Evolutionary conservation across 2,329 filamentous ascomycete species (phyloP).

Genomic region (Diaporthe ilicicola): DNA sequence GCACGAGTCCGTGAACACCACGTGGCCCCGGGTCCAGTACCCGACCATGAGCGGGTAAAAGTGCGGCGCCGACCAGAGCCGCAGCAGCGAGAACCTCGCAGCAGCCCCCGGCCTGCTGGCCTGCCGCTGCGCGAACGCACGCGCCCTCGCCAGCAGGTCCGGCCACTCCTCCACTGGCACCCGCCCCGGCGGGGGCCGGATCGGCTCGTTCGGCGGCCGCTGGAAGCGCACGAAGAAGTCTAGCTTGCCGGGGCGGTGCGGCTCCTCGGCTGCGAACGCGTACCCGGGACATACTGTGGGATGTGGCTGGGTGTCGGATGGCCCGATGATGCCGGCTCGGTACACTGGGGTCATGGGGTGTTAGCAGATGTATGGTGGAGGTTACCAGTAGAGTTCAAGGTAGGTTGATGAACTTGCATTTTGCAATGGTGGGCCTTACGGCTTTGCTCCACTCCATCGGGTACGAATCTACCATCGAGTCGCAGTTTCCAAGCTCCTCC

Average conservation of each 20-base stretch:
- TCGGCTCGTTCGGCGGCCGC: constrained; percentile 3
- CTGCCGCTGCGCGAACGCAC: constrained; percentile 21
- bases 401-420: neutral
- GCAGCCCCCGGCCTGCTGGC: constrained; percentile 38
- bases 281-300: constrained; percentile 43
- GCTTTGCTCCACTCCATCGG: neutral
- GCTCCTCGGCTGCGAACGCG: constrained; percentile 48
- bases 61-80: constrained; percentile 56
- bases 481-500: neutral
- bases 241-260: constrained; percentile 41
- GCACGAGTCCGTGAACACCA: constrained; percentile 51
- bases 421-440: constrained; percentile 3
- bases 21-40: constrained; percentile 43
- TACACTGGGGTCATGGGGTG: constrained; percentile 46
- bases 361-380: neutral
- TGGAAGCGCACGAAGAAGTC: constrained; percentile 57
- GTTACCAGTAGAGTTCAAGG: neutral
- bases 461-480: neutral
- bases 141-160: constrained; percentile 1
- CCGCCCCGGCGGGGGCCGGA: neutral
- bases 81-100: constrained; percentile 52
- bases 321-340: constrained; percentile 52
- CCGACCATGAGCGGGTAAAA: constrained; percentile 59
- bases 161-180: neutral
- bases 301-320: constrained; percentile 40